Conservation (phyloP, 2,329 filamentous ascomycete species). For the Blastomyces parvus region DNA sequence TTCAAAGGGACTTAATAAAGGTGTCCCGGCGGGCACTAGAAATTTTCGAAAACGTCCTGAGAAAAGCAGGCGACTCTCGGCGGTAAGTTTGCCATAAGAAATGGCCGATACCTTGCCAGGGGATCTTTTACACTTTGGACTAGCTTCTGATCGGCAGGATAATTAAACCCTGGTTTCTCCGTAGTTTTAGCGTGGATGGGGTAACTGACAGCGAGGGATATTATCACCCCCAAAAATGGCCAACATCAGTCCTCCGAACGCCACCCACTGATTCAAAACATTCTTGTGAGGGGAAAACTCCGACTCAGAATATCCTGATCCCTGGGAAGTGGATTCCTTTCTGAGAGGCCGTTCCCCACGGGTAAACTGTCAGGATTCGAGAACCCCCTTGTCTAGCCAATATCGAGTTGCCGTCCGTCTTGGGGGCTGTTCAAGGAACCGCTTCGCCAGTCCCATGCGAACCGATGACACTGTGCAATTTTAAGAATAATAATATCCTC, state of each 20-base stretch:
- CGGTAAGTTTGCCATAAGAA: no score
- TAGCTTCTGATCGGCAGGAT: background rate
- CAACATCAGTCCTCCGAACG: background rate
- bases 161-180: background rate
- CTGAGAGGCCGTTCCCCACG: background rate
- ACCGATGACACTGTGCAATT: constrained; percentile 6
- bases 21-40: background rate
- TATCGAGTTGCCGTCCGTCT: background rate
- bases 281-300: background rate
- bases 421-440: background rate
- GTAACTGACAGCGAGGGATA: background rate
- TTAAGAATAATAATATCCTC: background rate
- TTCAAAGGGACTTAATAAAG: background rate
- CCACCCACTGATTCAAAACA: background rate
- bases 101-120: background rate
- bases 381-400: background rate
- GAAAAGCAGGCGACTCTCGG: background rate
- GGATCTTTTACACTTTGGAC: background rate
- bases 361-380: background rate
- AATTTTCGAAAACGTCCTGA: background rate
- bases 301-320: background rate
- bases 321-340: background rate
- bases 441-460: background rate
- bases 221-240: no score
- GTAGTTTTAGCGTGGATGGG: background rate